Conservation (phyloP, 257 asterid species). For the Solanum dulcamara region DNA sequence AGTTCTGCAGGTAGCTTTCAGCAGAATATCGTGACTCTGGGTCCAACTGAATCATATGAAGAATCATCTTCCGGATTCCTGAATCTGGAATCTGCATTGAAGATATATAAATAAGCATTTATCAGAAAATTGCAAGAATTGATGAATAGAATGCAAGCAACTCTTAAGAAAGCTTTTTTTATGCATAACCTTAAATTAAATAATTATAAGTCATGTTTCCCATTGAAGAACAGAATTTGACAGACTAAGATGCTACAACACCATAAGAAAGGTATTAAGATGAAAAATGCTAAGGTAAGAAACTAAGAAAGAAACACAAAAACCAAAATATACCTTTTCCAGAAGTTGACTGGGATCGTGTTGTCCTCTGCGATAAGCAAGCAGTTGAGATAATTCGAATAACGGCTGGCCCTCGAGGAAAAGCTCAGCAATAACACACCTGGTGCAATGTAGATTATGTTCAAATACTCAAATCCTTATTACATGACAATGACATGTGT, state of each 20-base stretch:
- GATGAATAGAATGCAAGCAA: not conserved
- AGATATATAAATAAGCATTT: not conserved
- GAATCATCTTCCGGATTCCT: slow-evolving; percentile 95
- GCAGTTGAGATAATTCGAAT: slow-evolving; percentile 94
- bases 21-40: slow-evolving; percentile 87
- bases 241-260: not conserved
- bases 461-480: not conserved
- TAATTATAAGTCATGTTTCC: not conserved
- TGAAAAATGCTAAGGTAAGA: not conserved
- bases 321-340: slow-evolving; percentile 53
- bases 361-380: slow-evolving; percentile 98
- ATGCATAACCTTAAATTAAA: not conserved
- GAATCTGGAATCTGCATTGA: slow-evolving; percentile 84
- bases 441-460: slow-evolving; percentile 20
- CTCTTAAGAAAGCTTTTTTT: not conserved
- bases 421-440: slow-evolving; percentile 99
- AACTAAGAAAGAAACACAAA: not conserved
- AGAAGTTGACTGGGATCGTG: slow-evolving; percentile 95
- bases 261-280: not conserved
- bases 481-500: not conserved
- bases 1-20: slow-evolving; percentile 80
- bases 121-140: not conserved
- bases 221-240: not conserved
- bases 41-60: slow-evolving; percentile 95
- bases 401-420: slow-evolving; percentile 97